Evolutionary conservation across 169 alveolate genomes (phyloP), one percentile per base, ranked within the genome.

Genomic region (Plasmodium reichenowi): DNA sequence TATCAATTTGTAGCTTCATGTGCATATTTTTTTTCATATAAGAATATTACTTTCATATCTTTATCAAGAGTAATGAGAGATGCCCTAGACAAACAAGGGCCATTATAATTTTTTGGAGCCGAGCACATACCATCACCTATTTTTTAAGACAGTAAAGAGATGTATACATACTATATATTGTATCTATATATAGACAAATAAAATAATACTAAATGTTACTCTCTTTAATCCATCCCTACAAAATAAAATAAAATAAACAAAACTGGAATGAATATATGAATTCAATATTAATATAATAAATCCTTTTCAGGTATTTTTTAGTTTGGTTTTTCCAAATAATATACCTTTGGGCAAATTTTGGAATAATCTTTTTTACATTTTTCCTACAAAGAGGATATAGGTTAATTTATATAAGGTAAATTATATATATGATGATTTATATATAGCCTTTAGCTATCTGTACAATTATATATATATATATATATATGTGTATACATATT

Each of bases 201-300:
- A 6, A 43, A 24, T 38, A 63, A 43, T 67, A n/a, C 17, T 24
- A 38, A 17, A 54, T 32, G 29, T 45, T 83, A 83, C 91, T 59
- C 10, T 83, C 85, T 68, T 70, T 83, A 60, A 29, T 45, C 91
- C 91, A 83, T 47, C 32, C 85, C 91, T 83, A 83, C 26, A 83
- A 70, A 45, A 26, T 22, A 54, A 32, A 43, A 12, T 66, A 13
- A 32, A 66, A 32, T 67, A 67, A 43, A 43, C n/a, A 13, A 13
- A 43, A 48, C 20, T 47, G 8, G n/a, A 62, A 56, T 17, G 15
- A 71, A 45, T 64, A 47, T 71, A n/a, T 29, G 29, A 12, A 32
- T 66, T 26, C 13, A 10, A 12, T 54, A 43, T 17, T 6, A 38
- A n/a, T 54, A 29, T 73, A 20, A 17, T 7, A 32, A 73, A 22